Evolutionary conservation across 2,329 filamentous ascomycete genomes (phyloP).

Genomic region (Ceratocystis smalleyi): DNA sequence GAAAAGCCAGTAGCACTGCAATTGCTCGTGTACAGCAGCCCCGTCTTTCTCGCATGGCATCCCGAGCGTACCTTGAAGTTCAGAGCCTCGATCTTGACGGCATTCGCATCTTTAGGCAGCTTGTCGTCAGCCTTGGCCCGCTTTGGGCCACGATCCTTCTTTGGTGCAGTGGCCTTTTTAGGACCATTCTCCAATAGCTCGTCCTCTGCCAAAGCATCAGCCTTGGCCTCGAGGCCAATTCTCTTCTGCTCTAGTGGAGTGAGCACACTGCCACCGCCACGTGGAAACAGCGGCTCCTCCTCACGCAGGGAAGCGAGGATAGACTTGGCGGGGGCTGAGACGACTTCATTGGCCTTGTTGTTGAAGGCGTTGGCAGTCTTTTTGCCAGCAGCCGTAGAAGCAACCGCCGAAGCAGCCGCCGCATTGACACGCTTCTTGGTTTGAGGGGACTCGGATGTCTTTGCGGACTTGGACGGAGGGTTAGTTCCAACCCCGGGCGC

Average conservation of each 20-base stretch:
- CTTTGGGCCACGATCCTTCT: conserved; percentile 22
- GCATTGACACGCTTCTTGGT: conserved; percentile 32
- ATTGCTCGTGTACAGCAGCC: background rate
- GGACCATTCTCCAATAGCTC: conserved; percentile 10
- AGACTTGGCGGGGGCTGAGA: conserved; percentile 23
- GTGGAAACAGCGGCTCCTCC: conserved; percentile 80
- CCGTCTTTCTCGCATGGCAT: background rate
- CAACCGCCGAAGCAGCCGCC: conserved; percentile 3
- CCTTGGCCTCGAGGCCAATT: conserved; percentile 82
- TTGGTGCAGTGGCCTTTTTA: conserved; percentile 5
- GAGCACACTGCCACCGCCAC: conserved; percentile 78
- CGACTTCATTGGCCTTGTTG: conserved; percentile 24
- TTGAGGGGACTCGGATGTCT: conserved; percentile 31
- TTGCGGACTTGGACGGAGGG: conserved; percentile 34
- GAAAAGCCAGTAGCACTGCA: background rate
- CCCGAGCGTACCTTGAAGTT: conserved; percentile 59
- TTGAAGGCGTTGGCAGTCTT: conserved; percentile 24
- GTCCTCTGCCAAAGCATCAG: conserved; percentile 82
- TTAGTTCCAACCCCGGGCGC: conserved; percentile 36
- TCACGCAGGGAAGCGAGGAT: conserved; percentile 42
- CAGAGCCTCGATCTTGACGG: conserved; percentile 65
- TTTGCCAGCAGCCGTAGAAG: conserved; percentile 17
- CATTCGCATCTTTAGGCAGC: conserved; percentile 31
- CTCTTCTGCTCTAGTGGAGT: conserved; percentile 93
- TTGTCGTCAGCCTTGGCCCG: conserved; percentile 35